Conservation (phyloP, 495 filamentous ascomycete genomes). For the Hypoxylon subgilvum region DNA sequence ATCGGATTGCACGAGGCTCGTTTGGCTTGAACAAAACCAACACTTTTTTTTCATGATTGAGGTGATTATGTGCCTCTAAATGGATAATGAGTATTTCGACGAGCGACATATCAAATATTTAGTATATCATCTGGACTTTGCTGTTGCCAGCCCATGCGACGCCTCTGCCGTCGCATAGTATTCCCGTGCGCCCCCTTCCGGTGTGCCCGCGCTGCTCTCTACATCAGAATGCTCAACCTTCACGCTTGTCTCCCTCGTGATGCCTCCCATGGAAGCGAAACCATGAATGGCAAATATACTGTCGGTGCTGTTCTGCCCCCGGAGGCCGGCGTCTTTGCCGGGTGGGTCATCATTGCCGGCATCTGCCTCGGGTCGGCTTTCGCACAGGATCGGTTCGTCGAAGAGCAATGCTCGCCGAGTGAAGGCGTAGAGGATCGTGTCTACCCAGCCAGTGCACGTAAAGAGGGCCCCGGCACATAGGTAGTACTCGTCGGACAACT, state of each 20-base stretch:
- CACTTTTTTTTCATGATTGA: no score
- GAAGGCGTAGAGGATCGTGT: constrained; percentile 67
- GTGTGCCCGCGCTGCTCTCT: constrained; percentile 6
- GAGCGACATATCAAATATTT: no score
- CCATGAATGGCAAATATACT: constrained; percentile 21
- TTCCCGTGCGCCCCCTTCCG: not conserved
- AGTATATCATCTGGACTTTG: no score
- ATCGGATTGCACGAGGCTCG: no score
- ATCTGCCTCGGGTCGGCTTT: constrained; percentile 4
- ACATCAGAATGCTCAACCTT: constrained; percentile 30
- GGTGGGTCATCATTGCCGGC: not conserved
- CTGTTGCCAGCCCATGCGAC: not conserved
- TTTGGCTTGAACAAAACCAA: no score
- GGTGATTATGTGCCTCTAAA: no score
- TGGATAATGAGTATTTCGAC: no score
- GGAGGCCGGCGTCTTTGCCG: constrained; percentile 20
- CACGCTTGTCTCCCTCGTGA: constrained; percentile 31
- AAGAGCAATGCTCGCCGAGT: constrained; percentile 58
- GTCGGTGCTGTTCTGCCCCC: constrained; percentile 28
- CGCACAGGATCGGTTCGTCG: constrained; percentile 29
- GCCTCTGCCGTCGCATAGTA: constrained; percentile 28
- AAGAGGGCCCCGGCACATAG: constrained; percentile 67
- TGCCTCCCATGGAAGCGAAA: constrained; percentile 16
- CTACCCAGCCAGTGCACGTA: constrained; percentile 68
- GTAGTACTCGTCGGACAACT: constrained; percentile 59